A percentile compares a stretch with the other conserved stretches of the same genome.
Conservation (phyloP, 768 basidiomycete genomes). For the Tricholoma furcatifolium region DNA sequence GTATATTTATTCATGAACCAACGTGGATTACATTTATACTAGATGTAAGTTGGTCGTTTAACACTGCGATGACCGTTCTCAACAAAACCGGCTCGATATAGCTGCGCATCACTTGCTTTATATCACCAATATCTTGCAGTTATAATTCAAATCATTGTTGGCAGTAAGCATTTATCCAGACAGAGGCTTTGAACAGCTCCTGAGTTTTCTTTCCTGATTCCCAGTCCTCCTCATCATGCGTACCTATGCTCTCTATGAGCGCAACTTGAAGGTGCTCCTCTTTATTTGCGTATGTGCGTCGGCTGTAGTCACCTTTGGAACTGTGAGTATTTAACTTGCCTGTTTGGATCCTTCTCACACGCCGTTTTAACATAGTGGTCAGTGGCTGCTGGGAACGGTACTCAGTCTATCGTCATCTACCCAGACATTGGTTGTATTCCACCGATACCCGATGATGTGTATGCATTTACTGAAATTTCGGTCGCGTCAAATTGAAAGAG, state of each 20-base stretch:
- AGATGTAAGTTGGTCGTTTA: neutral
- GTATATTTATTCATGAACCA: neutral
- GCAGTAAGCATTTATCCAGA: conserved; percentile 21
- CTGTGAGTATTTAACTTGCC: conserved; percentile 12
- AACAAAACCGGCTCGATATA: conserved; percentile 5
- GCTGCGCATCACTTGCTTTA: conserved; percentile 22
- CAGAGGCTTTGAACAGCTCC: no score
- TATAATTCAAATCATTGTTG: conserved; percentile 34
- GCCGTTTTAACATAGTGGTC: neutral
- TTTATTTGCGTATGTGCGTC: conserved; percentile 24
- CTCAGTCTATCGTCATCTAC: neutral
- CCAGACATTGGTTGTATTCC: conserved; percentile 21
- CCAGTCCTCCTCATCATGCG: conserved; percentile 31
- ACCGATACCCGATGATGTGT: conserved; percentile 20
- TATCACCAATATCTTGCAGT: conserved; percentile 33
- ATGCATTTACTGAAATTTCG: neutral
- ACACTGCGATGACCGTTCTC: neutral
- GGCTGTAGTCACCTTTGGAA: conserved; percentile 26
- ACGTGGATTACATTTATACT: neutral
- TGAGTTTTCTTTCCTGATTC: no score
- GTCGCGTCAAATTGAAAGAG: neutral
- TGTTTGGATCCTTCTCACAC: neutral
- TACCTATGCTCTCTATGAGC: conserved; percentile 40
- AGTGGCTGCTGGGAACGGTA: neutral
- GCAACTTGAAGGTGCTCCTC: conserved; percentile 24